Evolutionary conservation across 352 stramenopile genomes (phyloP).

Genomic region (Globisporangium recalcitrans): DNA sequence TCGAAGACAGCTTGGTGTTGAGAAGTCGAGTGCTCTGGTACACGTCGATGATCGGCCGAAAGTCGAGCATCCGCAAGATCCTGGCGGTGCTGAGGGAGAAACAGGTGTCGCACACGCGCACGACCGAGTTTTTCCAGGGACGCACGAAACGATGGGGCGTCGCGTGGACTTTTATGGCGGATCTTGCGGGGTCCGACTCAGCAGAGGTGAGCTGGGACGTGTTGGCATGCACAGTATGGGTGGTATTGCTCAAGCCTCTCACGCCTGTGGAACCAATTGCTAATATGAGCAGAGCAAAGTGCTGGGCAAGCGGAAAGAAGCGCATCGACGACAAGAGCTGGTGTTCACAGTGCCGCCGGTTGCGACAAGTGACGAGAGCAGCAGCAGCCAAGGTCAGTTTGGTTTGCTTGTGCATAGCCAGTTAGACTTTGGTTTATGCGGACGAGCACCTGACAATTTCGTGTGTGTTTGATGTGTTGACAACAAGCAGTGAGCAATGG

Average conservation of each 20-base stretch:
- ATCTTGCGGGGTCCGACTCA: conserved; percentile 21
- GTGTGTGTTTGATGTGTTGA: background rate
- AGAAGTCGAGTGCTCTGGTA: conserved; percentile 88
- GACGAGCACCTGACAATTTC: background rate
- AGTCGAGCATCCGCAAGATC: conserved; percentile 88
- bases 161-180: conserved; percentile 84
- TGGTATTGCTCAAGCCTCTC: too few relatives aligned
- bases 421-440: too few relatives aligned
- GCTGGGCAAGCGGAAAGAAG: conserved; percentile 79
- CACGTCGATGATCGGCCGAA: conserved; percentile 92
- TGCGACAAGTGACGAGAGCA: background rate
- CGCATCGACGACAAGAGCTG: conserved; percentile 47
- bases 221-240: conserved; percentile 13
- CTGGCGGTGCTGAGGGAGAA: conserved; percentile 73
- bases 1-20: conserved; percentile 86
- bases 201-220: conserved; percentile 28
- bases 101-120: conserved; percentile 67
- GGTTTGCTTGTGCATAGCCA: background rate
- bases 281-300: conserved; percentile 58
- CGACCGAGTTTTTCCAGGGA: conserved; percentile 93
- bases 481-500: conserved; percentile 17
- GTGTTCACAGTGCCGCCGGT: conserved; percentile 40
- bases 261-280: too few relatives aligned
- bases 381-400: conserved; percentile 10
- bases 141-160: conserved; percentile 92